These are phyloP conservation scores for Naumovozyma baii DNA, from an alignment of 805 yeast species.

Conservation along the genomic window DNA sequence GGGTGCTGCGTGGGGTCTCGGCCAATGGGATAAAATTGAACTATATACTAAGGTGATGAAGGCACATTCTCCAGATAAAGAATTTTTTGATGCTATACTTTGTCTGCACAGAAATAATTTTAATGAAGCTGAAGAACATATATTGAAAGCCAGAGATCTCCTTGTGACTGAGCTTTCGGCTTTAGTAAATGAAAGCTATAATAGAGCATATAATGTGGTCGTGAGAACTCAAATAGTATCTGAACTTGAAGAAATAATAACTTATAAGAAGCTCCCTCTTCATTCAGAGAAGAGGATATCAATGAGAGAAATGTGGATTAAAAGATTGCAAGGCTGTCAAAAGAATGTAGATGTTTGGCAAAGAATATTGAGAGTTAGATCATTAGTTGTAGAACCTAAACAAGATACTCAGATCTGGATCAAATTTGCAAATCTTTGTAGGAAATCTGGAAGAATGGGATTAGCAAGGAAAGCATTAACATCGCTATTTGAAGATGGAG, in stretches of 20 bases:
- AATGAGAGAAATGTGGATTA: conserved; percentile 89
- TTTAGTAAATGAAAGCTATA: conserved; percentile 87
- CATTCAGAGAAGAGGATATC: conserved; percentile 69
- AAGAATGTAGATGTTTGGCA: conserved; percentile 99
- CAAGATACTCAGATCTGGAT: conserved; percentile 98
- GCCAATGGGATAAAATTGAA: conserved; percentile 95
- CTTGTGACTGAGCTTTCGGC: conserved; percentile 91
- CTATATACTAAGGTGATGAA: conserved; percentile 84
- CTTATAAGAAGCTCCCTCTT: conserved; percentile 76
- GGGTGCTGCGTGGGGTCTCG: conserved; percentile 97
- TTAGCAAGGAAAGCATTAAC: conserved; percentile 88
- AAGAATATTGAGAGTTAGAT: conserved; percentile 83
- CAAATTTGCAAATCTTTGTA: conserved; percentile 89
- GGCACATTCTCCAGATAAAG: conserved; percentile 84
- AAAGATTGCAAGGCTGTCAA: conserved; percentile 85
- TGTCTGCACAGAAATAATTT: conserved; percentile 80
- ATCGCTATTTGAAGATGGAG: conserved; percentile 65
- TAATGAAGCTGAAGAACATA: conserved; percentile 69
- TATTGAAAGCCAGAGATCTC: conserved; percentile 75
- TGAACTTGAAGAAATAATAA: conserved; percentile 88
- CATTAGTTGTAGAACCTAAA: conserved; percentile 86
- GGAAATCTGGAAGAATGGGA: conserved; percentile 87
- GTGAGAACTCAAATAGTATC: conserved; percentile 96
- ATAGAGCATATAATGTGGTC: conserved; percentile 92
- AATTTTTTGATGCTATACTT: conserved; percentile 87